Conservation (phyloP, 495 filamentous ascomycete species). For the Neurospora sp. region DNA sequence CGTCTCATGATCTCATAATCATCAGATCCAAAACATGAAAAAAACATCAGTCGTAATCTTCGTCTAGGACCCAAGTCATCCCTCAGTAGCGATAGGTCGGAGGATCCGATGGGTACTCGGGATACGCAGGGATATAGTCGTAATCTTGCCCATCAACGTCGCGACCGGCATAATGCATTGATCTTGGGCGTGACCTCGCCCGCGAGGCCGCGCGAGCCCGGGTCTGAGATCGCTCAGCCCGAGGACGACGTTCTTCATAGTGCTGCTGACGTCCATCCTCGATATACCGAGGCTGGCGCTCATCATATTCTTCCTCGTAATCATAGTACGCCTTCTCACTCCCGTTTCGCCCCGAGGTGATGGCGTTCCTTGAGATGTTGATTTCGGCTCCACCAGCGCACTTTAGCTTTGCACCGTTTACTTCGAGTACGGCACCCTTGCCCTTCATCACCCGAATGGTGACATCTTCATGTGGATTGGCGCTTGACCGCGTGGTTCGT, state of each 20-base stretch:
- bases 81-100: background rate
- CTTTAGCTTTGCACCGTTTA: conserved; percentile 41
- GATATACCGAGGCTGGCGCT: conserved; percentile 27
- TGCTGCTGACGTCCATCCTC: conserved; percentile 7
- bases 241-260: conserved; percentile 27
- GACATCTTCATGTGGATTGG: conserved; percentile 36
- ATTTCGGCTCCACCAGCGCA: conserved; percentile 43
- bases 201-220: conserved; percentile 32
- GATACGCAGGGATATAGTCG: conserved; percentile 11
- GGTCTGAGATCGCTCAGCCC: conserved; percentile 28
- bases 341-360: conserved; percentile 19
- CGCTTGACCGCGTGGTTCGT: conserved; percentile 39
- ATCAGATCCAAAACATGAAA: background rate
- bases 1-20: background rate
- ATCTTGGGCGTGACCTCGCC: conserved; percentile 31
- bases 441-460: conserved; percentile 41
- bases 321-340: conserved; percentile 33
- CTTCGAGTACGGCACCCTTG: conserved; percentile 29
- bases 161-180: conserved; percentile 9
- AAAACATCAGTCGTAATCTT: background rate
- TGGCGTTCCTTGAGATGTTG: conserved; percentile 24
- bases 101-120: background rate
- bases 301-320: conserved; percentile 34
- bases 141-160: conserved; percentile 1
- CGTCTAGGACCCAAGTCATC: background rate